Evolutionary conservation across 2,329 filamentous ascomycete genomes (phyloP), one percentile per base, ranked within the genome.

Genomic region (Diplodia seriata): DNA sequence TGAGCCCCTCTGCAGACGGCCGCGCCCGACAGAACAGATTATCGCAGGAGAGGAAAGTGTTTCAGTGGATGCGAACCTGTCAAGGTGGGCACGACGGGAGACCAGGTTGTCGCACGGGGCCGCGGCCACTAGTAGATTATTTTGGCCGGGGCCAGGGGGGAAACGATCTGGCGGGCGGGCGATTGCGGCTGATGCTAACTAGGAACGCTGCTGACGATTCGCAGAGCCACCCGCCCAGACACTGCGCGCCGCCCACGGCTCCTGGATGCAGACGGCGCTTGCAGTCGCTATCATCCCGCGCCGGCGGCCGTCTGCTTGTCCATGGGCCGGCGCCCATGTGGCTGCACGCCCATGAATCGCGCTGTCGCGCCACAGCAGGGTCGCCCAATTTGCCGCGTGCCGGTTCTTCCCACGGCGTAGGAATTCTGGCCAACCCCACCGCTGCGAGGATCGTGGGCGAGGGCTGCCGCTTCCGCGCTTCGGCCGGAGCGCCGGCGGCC

Each of bases 11-110:
- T 54, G 62, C 49, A 65, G 62, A 20, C 62, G 62, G 62, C 50
- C 62, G 62, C 62, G 50, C 33, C 62, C 62, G 62, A 54, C 20
- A 50, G 31, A 33, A 47, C 23, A 65, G 50, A 53, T 40, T 43
- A 65, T 63, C 43, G 59, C 43, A 49, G 59, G 59, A 63, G 59
- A 63, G 29, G 62, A 47, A 47, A 47, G 62, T 65, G 62, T 54
- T 65, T 64, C 61, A 61, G 49, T 49, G 43, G 43, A 47, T 47
- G 40, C 33, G 49, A 64, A 36, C 50, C 54, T 65, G 54, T 50
- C 62, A 65, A 65, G 62, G 62, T 55, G 20, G 53, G 33, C 56
- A 31, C 54, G 31, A 33, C 31, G 54, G 54, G 54, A 40, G 33
- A 59, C 36, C 33, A 18, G 53, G 29, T n/a, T 33, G 53, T 47